Base-by-base conservation (phyloP, 495 filamentous ascomycete genomes). In the Xylaria palmicola region DNA sequence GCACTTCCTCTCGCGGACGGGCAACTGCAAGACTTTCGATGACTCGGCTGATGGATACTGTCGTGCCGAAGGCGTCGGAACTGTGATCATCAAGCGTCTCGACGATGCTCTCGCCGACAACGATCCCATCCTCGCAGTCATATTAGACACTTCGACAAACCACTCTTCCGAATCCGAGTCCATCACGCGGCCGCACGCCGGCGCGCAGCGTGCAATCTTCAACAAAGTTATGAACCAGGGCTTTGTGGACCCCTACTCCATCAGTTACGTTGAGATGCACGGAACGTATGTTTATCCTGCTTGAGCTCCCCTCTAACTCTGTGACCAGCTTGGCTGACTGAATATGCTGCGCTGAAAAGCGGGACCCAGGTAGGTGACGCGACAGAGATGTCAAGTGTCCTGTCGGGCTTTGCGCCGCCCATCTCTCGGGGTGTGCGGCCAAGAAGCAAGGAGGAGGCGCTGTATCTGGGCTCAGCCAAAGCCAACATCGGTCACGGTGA, bases 271-370 rank as follows among this genome's bases (percentile, higher is more conserved):
- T 26, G 89, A 92, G 62, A 84, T 88, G 76, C 89, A 92, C 63
- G 89, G 89, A 7, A 91, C 89, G 6, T 43, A 95, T 72, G 80
- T 88, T 2, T n/a, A n/a, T n/a, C n/a, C n/a, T n/a, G n/a, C n/a
- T n/a, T n/a, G n/a, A n/a, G n/a, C n/a, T n/a, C n/a, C n/a, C 62
- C 93, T 40, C 72, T 92, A 65, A 92, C 93, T 87, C 74, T 93
- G 77, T 74, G 84, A 65, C 84, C 90, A n/a, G n/a, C n/a, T n/a
- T n/a, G n/a, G n/a, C n/a, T 65, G 85, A 13, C 32, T 15, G 89
- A 92, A 63, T 19, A 43, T 8, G 3, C 4, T 10, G 39, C 2
- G 6, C 8, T 2, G 12, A 3, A 17, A 10, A 43, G 39, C 6
- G 88, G 88, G 8, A 90, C 88, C 0, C 86, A 88, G 62, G 86